Conservation (phyloP, 2,329 filamentous ascomycete species). For the Aspergillus glaucus region DNA sequence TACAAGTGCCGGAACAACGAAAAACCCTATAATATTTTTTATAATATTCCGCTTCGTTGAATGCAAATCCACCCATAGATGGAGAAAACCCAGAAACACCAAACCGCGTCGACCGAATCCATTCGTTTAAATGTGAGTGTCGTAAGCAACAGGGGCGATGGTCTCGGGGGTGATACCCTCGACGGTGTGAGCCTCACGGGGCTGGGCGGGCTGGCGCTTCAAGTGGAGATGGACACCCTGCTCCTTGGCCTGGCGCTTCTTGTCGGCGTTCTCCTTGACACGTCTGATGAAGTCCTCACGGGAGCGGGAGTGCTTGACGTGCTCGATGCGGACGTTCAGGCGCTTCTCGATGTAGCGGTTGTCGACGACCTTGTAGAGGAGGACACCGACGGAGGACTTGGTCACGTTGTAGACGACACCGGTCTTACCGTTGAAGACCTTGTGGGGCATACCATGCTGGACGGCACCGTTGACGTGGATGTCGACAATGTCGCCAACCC, state of each 20-base stretch:
- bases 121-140: slow-evolving; percentile 84
- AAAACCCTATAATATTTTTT: slow-evolving; percentile 24
- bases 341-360: slow-evolving; percentile 99
- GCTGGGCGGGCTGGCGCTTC: slow-evolving; percentile 80
- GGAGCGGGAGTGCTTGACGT: slow-evolving; percentile 89
- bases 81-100: slow-evolving; percentile 33
- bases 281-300: slow-evolving; percentile 93
- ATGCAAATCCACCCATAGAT: slow-evolving; percentile 30
- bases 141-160: slow-evolving; percentile 86
- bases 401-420: slow-evolving; percentile 98
- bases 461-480: slow-evolving; percentile 98
- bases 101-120: slow-evolving; percentile 30
- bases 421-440: slow-evolving; percentile 99
- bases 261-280: slow-evolving; percentile 91
- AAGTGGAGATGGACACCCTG: slow-evolving; percentile 81
- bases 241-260: slow-evolving; percentile 88
- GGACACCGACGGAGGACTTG: slow-evolving; percentile 94
- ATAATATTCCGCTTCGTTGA: slow-evolving; percentile 29
- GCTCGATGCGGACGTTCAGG: slow-evolving; percentile 97
- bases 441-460: slow-evolving; percentile 98
- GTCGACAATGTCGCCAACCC: slow-evolving; percentile 97
- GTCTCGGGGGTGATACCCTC: slow-evolving; percentile 86
- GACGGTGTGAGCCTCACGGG: slow-evolving; percentile 74
- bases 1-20: slow-evolving; percentile 28
- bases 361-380: slow-evolving; percentile 99